Evolutionary conservation across 345 rosid species (phyloP).

Genomic region (Angophora floribunda): DNA sequence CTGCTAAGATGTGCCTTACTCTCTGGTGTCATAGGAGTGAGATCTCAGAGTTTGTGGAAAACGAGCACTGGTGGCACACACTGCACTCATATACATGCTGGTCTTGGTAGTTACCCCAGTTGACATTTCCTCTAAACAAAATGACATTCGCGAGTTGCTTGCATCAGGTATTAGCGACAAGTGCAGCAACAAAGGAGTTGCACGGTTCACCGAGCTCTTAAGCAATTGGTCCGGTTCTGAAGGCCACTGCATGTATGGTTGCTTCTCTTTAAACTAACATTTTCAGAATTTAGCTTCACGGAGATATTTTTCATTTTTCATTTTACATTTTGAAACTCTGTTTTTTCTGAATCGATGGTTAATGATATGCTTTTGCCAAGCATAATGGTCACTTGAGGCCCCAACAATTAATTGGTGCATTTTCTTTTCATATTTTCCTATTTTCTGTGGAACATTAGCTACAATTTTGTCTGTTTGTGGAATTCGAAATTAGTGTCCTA

Average conservation of each 20-base stretch:
- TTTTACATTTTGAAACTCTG: not conserved
- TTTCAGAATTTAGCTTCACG: not conserved
- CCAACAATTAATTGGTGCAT: not conserved
- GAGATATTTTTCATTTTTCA: not conserved
- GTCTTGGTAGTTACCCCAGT: not conserved
- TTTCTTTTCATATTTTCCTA: not conserved
- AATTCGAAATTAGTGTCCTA: not conserved
- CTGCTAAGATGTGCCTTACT: not conserved
- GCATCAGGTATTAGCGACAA: conserved; percentile 67
- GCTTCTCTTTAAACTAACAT: not conserved
- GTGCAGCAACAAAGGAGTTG: conserved; percentile 49
- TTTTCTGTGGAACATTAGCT: not conserved
- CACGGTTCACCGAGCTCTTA: conserved; percentile 50
- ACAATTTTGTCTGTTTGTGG: not conserved
- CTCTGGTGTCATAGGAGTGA: not conserved
- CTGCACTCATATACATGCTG: not conserved
- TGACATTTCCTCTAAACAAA: not conserved
- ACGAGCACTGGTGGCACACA: not conserved
- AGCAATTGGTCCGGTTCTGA: conserved; percentile 67
- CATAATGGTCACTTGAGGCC: not conserved
- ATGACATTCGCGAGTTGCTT: not conserved
- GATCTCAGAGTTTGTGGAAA: not conserved
- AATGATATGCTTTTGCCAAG: not conserved
- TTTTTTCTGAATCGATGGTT: not conserved
- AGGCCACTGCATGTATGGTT: conserved; percentile 82